Base-by-base conservation (phyloP, 192 early-diverging fungal species). In the Linnemannia hyalina region DNA sequence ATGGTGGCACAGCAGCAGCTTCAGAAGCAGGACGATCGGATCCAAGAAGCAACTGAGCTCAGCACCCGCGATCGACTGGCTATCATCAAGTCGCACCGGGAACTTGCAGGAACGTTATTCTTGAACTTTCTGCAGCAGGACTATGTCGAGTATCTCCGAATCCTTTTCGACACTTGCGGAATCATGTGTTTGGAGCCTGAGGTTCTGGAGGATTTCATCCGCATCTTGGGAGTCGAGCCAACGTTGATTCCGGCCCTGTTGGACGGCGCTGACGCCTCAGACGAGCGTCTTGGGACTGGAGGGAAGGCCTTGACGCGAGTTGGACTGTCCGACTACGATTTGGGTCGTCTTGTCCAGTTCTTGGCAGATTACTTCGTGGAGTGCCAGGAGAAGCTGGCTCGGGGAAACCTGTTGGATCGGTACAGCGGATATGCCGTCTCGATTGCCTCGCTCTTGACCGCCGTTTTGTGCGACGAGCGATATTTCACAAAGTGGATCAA, bases 1-100 rank as follows among this genome's bases (percentile, higher is more conserved):
- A 86, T 86, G 84, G 76, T 86, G n/a, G 70, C 79, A 0, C 84
- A 86, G 38, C 84, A 86, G n/a, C 84, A 81, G 49, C 80, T 80
- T 3, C 84, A 86, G 72, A 77, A 69, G 41, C 75, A 86, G 29
- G 84, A 86, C 22, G 76, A 80, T 41, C 78, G 81, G 46, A 78
- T 81, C 22, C 79, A 86, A n/a, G 75, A 86, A 38, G 44, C 84
- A 1, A 86, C 84, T 10, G 84, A 86, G 20, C 74, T 86, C 35
- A 86, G 84, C 32, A 81, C 79, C 4, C 74, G 73, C 1, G 84
- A 86, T 13, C 79, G 84, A 41, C 44, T 86, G 22, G 84, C 84
- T 1, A 86, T 86, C 78, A 86, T 86, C 47, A 86, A 81, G 42
- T 80, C 84, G 1, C 84, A 86, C 47, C 84, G 84, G 18, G 84